Evolutionary conservation across 768 basidiomycete genomes (phyloP), one percentile per base, ranked within the genome.

Genomic region (Butyriboletus loyo): DNA sequence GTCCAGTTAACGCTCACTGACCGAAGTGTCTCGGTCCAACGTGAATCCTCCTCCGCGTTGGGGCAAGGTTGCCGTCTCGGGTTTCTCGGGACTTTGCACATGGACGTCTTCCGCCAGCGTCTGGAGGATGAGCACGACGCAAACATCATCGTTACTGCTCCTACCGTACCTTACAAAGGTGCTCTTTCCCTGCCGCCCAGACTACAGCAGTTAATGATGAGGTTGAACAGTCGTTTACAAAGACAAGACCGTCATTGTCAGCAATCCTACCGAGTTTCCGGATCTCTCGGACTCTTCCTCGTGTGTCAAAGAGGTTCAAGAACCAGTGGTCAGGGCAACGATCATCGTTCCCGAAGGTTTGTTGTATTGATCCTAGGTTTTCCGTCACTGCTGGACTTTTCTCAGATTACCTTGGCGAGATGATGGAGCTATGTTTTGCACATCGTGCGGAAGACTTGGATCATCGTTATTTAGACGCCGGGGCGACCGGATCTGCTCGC

Each of bases 61-160:
- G 95, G 96, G 1, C 95, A 97, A 73, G 97, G 97, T 8, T 92
- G 87, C 66, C 82, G 97, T 39, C 81, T 99, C 7, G 97, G 97
- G 0, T 99, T 98, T 69, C 78, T 98, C 10, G 97, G 97, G 1
- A 92, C 93, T 6, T 72, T 99, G 52, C 97, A 99, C 66, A 94
- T 98, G 91, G 91, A 96, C 61, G 89, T 95, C 35, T 92, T 93
- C 70, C 86, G 94, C 21, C 97, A 99, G 66, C 82, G 97, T 14
- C 75, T 99, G 4, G 97, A 98, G 70, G 97, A 99, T 61, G 97
- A 99, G 68, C 93, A 97, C 60, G 86, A 92, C 52, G 90, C 94
- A 30, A 93, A 89, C 63, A 85, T 98, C 52, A 93, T 98, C 60
- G 82, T 98, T 50, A 99, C 97, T 11, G 89, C 94, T 4, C 97